Percentiles rank a stretch among this genome's conserved stretches.
Conservation (phyloP, 306 rosid species). For the Fragaria iinumae region DNA sequence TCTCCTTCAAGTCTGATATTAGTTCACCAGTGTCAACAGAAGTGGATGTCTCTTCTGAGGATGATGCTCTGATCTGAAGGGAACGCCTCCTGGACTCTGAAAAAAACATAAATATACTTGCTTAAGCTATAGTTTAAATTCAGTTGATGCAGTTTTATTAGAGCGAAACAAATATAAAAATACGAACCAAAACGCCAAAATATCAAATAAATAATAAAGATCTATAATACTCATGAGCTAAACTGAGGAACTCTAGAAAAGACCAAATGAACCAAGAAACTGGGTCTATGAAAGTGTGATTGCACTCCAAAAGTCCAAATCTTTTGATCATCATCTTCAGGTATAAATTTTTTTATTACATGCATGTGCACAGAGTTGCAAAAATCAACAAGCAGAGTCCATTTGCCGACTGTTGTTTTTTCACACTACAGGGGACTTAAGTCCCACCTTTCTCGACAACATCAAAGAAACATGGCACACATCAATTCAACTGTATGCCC, state of each 20-base stretch:
- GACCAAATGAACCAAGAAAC: neutral
- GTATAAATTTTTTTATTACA: neutral
- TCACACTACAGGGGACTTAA: neutral
- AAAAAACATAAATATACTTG: constrained; percentile 7
- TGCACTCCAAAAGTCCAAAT: constrained; percentile 4
- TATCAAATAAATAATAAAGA: neutral
- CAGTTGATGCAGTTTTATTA: neutral
- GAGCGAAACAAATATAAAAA: neutral
- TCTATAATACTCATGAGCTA: neutral
- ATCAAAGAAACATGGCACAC: neutral
- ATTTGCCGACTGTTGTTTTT: neutral
- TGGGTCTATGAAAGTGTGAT: neutral
- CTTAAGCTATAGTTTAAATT: neutral
- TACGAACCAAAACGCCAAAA: neutral
- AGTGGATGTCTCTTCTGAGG: constrained; percentile 83
- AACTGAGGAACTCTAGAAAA: neutral
- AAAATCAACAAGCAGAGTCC: neutral
- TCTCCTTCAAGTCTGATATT: constrained; percentile 82
- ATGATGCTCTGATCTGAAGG: constrained; percentile 65
- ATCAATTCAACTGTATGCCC: neutral
- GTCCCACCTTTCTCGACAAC: neutral
- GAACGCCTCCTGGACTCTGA: constrained; percentile 55
- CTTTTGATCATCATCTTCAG: neutral
- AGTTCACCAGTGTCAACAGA: constrained; percentile 64
- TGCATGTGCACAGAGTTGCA: neutral